phyloP scores from a whole-genome alignment of 192 early-diverging fungal species.

The Backusella tuberculispora region DNA sequence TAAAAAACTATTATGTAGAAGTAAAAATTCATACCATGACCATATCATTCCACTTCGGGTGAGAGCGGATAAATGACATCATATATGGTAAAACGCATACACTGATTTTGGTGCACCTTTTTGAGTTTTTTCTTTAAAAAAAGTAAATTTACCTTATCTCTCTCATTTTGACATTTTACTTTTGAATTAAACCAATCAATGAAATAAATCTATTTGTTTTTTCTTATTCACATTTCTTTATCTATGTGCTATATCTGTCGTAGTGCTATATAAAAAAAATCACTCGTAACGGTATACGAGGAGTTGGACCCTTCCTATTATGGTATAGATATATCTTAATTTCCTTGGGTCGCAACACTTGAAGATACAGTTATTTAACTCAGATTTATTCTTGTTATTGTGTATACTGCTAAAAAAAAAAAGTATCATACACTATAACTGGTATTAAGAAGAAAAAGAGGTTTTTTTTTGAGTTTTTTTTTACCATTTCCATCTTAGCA shows the following conservation, averaged over 20 bases:
- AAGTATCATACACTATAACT: too few species aligned
- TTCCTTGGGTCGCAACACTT: background rate
- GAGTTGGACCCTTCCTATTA: background rate
- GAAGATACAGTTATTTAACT: background rate
- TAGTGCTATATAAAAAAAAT: background rate
- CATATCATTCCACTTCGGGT: background rate
- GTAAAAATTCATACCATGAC: background rate
- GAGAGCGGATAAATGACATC: background rate
- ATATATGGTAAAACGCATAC: background rate
- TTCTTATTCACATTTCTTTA: background rate
- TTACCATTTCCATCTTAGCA: slow-evolving; percentile 13
- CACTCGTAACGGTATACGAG: background rate
- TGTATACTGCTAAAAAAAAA: background rate
- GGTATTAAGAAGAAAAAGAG: too few species aligned
- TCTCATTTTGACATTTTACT: background rate
- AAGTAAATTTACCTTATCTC: background rate
- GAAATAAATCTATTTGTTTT: background rate
- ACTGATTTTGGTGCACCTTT: background rate
- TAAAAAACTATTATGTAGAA: background rate
- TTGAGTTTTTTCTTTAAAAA: background rate
- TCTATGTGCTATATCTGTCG: background rate
- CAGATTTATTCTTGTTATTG: background rate
- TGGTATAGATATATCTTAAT: background rate
- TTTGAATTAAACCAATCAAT: background rate
- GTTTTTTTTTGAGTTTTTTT: background rate